These are phyloP conservation scores for Metschnikowia proteae DNA, from an alignment of 805 yeast genomes.

Conservation along the genomic window DNA sequence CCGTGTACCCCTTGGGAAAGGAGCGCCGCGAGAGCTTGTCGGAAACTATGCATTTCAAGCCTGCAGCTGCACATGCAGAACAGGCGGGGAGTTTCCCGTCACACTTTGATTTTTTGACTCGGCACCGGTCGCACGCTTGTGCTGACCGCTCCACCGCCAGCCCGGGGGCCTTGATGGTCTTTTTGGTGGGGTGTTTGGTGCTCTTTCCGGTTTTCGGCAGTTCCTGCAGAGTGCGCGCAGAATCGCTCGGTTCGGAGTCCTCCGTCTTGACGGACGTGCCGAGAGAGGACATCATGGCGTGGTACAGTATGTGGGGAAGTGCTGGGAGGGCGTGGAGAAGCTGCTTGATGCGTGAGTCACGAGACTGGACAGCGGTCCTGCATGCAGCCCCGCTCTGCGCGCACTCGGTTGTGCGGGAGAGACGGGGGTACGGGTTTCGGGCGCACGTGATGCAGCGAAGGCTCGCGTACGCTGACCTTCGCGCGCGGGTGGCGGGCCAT, in stretches of 20 bases:
- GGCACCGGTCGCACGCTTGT: constrained; percentile 88
- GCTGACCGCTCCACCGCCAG: constrained; percentile 66
- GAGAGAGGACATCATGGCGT: neutral
- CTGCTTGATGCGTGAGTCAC: neutral
- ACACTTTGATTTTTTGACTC: constrained; percentile 75
- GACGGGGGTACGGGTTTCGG: too few relatives aligned
- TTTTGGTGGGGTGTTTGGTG: constrained; percentile 8
- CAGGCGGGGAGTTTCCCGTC: constrained; percentile 71
- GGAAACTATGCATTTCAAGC: constrained; percentile 83
- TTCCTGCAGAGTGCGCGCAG: neutral
- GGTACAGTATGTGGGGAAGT: neutral
- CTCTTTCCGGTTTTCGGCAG: neutral
- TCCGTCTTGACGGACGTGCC: neutral
- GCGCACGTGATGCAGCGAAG: too few relatives aligned
- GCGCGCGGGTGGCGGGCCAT: neutral
- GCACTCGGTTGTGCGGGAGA: neutral
- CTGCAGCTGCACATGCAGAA: constrained; percentile 77
- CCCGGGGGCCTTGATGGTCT: constrained; percentile 66
- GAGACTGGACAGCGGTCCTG: neutral
- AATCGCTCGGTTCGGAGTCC: neutral
- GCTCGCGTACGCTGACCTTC: too few relatives aligned
- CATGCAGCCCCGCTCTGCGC: neutral
- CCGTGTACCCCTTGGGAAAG: constrained; percentile 90
- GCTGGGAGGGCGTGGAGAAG: neutral
- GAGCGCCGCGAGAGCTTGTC: constrained; percentile 83